Conservation (phyloP, 169 alveolate species). For the Plasmodium falciparum region DNA sequence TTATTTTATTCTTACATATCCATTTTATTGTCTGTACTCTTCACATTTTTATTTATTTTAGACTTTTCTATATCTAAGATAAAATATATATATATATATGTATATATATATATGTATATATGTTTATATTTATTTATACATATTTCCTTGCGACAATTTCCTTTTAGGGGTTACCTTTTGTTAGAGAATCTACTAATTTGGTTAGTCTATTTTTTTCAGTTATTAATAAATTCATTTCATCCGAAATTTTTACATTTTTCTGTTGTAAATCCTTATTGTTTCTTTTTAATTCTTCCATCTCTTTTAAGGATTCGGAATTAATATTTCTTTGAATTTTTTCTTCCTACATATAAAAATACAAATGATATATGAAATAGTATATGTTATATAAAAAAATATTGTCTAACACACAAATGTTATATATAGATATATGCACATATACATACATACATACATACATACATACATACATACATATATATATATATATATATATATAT, state of each 20-base stretch:
- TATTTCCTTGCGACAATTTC: conserved; percentile 26
- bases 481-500: neutral
- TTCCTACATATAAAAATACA: conserved; percentile 12
- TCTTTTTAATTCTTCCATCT: conserved; percentile 44
- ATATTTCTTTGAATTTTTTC: conserved; percentile 32
- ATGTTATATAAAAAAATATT: too few species aligned
- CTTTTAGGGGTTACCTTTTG: conserved; percentile 30
- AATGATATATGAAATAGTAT: too few species aligned
- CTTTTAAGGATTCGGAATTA: conserved; percentile 12
- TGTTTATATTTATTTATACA: neutral
- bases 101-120: neutral
- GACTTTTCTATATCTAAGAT: conserved; percentile 42
- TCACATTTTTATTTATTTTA: conserved; percentile 22
- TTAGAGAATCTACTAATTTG: conserved; percentile 52
- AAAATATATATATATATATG: conserved; percentile 1
- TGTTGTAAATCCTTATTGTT: conserved; percentile 18
- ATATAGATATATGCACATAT: neutral
- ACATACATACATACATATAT: too few species aligned
- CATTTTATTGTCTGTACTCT: conserved; percentile 11
- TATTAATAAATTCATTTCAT: conserved; percentile 37
- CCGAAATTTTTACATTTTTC: conserved; percentile 30
- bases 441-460: neutral
- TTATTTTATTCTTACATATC: neutral
- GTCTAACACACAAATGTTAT: too few species aligned
- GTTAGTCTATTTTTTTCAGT: conserved; percentile 65